Base-by-base conservation (phyloP, 2,329 filamentous ascomycete genomes). In the Colletotrichum acutatum region DNA sequence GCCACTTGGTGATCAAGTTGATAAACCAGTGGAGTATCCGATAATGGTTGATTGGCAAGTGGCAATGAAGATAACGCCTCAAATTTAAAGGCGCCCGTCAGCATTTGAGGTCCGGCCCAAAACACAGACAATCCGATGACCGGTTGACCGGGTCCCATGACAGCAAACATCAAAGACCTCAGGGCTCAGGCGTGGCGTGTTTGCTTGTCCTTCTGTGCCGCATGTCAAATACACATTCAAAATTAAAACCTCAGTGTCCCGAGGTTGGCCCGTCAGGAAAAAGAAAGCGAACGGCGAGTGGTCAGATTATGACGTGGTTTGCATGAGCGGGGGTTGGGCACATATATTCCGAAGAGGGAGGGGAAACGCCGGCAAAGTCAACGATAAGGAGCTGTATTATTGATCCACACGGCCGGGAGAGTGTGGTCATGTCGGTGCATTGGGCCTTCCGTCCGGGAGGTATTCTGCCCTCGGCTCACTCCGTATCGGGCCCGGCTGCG, bases 291-390 rank as follows among this genome's bases (percentile, higher is more conserved):
- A 30, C 9, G n/a, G 52, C 11, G 19, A 22, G 24, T 70, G 59
- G 59, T 63, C 61, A 65, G 61, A 66, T 66, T 37, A 66, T 66
- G 71, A 66, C 71, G 66, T 49, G 42, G 34, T 24, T 34, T 46
- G 30, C 60, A 26, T 52, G 34, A 57, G 60, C 34, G 32, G 54
- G 6, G 14, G 24, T 57, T 71, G 32, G 56, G 61, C 60, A 52
- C 46, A 3, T 46, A 30, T 56, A 46, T 30, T 26, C 24, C 37
- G 46, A 42, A 42, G 52, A 26, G 16, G 14, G 26, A 49, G 61
- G 59, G 66, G 54, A 34, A 26, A n/a, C 30, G 11, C 34, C 70
- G 37, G 30, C 26, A 46, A 49, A 46, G 52, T 56, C 24, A 49
- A 65, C 6, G 19, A 42, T 16, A 42, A 11, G 19, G 24, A 56